These are phyloP conservation scores for Lactarius indigo DNA, from an alignment of 768 basidiomycete genomes.

Conservation along the genomic window DNA sequence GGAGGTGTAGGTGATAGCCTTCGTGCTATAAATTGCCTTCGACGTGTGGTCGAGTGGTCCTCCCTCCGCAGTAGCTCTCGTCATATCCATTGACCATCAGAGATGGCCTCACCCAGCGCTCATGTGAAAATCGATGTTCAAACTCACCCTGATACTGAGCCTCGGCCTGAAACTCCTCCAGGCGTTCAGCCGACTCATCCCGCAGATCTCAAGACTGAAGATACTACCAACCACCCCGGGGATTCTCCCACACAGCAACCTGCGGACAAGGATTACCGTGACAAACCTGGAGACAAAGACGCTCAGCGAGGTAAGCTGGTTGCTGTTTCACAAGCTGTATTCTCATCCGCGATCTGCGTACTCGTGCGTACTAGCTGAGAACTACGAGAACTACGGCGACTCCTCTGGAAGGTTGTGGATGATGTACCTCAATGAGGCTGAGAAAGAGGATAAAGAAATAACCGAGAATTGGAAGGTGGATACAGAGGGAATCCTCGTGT, in stretches of 20 bases:
- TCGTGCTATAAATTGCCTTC: not conserved
- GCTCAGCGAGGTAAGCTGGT: not conserved
- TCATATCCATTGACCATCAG: not conserved
- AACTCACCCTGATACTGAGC: not conserved
- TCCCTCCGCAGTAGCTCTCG: not conserved
- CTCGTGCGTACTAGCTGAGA: too few species aligned
- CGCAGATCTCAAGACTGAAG: not conserved
- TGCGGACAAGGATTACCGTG: not conserved
- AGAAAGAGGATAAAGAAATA: not conserved
- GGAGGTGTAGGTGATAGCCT: not conserved
- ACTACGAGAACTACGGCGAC: not conserved
- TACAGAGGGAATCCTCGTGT: too few species aligned
- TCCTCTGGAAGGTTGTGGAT: not conserved
- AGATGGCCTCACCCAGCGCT: not conserved
- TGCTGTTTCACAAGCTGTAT: not conserved
- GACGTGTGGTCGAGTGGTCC: not conserved
- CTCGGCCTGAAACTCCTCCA: not conserved
- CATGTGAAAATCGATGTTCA: not conserved
- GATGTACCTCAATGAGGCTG: not conserved
- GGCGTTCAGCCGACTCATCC: not conserved
- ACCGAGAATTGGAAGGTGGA: not conserved
- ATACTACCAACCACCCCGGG: not conserved
- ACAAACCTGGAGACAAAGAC: too few species aligned
- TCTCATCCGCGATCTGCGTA: constrained; percentile 1
- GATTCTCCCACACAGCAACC: not conserved